Evolutionary conservation across 2,329 filamentous ascomycete species (phyloP).

Genomic region (Verticillium albo-atrum): DNA sequence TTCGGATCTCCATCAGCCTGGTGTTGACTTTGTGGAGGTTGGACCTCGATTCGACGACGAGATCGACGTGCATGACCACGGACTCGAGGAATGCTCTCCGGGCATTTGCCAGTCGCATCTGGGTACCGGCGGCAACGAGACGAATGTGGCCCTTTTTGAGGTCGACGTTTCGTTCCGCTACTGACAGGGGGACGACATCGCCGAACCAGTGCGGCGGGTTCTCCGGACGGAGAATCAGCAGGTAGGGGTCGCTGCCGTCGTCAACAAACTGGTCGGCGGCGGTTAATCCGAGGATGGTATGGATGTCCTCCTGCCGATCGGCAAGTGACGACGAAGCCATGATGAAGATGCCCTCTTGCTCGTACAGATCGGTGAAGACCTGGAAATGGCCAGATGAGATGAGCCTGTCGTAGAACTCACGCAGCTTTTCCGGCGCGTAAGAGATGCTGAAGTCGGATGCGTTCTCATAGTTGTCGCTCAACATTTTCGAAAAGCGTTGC

Average conservation of each 20-base stretch:
- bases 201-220: conserved; percentile 77
- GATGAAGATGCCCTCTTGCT: conserved; percentile 73
- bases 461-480: conserved; percentile 94
- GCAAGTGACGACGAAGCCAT: conserved; percentile 79
- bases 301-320: conserved; percentile 74
- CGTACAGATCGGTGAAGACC: conserved; percentile 66
- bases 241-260: conserved; percentile 75
- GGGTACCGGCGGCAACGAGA: conserved; percentile 83
- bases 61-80: conserved; percentile 80
- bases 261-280: conserved; percentile 55
- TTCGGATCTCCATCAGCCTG: conserved; percentile 89
- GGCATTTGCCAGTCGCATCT: conserved; percentile 73
- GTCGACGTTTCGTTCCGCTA: conserved; percentile 77
- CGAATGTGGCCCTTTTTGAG: conserved; percentile 82
- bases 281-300: conserved; percentile 74
- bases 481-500: conserved; percentile 86
- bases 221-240: conserved; percentile 81
- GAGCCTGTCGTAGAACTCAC: conserved; percentile 75
- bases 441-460: conserved; percentile 91
- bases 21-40: conserved; percentile 90
- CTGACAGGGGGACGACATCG: conserved; percentile 62
- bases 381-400: conserved; percentile 83
- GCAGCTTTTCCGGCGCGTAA: conserved; percentile 60
- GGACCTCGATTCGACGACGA: conserved; percentile 86
- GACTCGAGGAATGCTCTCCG: conserved; percentile 70